Conservation (phyloP, 352 stramenopile species). For the Blastocystis sp. region DNA sequence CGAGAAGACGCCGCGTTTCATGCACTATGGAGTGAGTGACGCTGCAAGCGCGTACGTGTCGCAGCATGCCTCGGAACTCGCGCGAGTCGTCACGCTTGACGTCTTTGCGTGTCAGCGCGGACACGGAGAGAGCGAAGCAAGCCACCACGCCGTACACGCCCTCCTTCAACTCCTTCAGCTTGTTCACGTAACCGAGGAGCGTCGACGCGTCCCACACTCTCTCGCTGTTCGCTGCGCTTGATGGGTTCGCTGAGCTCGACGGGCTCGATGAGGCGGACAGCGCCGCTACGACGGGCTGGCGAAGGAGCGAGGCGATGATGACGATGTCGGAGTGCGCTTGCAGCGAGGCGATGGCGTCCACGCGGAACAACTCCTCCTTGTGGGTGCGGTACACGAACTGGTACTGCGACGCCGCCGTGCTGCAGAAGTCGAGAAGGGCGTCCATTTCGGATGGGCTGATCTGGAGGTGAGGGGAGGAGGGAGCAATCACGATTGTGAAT, state of each 20-base stretch:
- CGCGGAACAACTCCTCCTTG: conserved; percentile 29
- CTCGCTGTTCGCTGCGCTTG: too few species aligned
- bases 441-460: conserved; percentile 1
- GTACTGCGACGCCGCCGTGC: background rate
- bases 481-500: background rate
- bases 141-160: background rate
- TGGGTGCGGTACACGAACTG: background rate
- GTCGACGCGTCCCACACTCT: background rate
- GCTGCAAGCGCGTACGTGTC: background rate
- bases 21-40: background rate
- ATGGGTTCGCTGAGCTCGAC: too few species aligned
- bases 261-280: too few species aligned
- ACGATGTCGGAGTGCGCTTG: background rate
- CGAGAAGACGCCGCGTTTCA: conserved; percentile 8
- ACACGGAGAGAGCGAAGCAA: conserved; percentile 6
- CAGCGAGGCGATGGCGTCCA: background rate
- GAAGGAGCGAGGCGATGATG: conserved; percentile 1
- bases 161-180: background rate
- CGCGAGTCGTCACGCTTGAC: background rate
- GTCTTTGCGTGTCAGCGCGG: background rate
- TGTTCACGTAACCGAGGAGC: background rate
- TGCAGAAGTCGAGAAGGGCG: background rate
- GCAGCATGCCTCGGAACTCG: conserved; percentile 1
- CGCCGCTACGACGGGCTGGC: background rate
- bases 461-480: background rate